These are phyloP conservation scores for Cylindrodendrum hubeiense DNA, from an alignment of 2,329 filamentous ascomycete genomes.

Conservation along the genomic window DNA sequence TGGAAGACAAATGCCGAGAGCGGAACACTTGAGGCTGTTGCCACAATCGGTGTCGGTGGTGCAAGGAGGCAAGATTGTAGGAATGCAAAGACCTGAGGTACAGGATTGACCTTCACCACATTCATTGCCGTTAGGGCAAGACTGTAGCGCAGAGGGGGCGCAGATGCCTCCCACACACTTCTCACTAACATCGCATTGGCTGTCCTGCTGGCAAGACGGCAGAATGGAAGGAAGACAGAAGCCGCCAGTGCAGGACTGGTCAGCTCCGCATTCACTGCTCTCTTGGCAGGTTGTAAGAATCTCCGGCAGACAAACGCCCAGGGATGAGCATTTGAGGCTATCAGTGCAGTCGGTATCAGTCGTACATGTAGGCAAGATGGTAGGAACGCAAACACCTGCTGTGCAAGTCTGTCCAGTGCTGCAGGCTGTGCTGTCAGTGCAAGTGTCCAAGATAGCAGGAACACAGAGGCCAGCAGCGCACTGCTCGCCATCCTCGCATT, in stretches of 20 bases:
- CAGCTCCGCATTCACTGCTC: not conserved
- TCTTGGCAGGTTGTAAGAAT: not conserved
- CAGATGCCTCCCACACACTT: not conserved
- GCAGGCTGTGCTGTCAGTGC: not conserved
- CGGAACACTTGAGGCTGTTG: not conserved
- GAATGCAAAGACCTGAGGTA: not conserved
- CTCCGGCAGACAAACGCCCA: conserved; percentile 1
- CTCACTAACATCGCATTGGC: not conserved
- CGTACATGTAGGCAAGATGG: not conserved
- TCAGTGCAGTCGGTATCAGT: not conserved
- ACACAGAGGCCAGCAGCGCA: not conserved
- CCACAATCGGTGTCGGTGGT: not conserved
- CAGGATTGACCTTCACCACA: not conserved
- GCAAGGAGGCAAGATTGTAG: not conserved
- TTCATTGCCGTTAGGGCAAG: not conserved
- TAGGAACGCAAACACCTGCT: conserved; percentile 4
- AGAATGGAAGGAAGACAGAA: not conserved
- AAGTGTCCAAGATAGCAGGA: not conserved
- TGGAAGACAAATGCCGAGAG: conserved; percentile 13
- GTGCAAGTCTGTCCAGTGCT: not conserved
- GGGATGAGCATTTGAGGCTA: not conserved
- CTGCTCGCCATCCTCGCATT: not conserved
- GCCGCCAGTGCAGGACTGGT: conserved; percentile 5
- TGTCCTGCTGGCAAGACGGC: not conserved
- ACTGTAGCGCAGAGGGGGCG: too few species aligned